Base-by-base conservation (phyloP, 1,284 basidiomycete species). In the Sporisorium reilianum region DNA sequence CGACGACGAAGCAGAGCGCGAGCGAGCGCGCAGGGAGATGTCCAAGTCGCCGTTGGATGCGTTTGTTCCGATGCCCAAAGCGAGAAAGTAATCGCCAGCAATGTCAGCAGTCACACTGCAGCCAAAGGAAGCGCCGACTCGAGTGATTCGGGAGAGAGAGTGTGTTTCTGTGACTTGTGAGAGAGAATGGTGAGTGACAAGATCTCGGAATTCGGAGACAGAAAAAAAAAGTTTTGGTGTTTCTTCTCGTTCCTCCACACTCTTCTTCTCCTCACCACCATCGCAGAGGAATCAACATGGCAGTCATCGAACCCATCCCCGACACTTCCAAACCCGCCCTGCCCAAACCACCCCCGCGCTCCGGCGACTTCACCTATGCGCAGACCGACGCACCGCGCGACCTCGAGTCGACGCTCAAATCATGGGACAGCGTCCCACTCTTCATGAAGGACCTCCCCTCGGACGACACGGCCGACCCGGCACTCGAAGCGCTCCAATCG, bases 361-460 rank as follows among this genome's bases (percentile, higher is more conserved):
- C 48, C 4, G 56, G 56, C 11, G 61, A 62, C 26, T 73, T 73
- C 22, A 49, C 40, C 40, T 73, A 73, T 30, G 64, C 48, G 0
- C 60, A 64, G 20, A 20, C 5, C 14, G 5, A 45, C 36, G 36
- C 55, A 14, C 67, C 67, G 6, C 66, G 72, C 40, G 38, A 69
- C n/a, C 52, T 75, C 22, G 66, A 69, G 16, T 16, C 28, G 14
- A 75, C 72, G 20, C 60, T 75, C 16, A 53, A 55, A 32, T 67
- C 67, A 11, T 78, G 82, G 57, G 82, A 84, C 49, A 63, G 75
- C 11, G 71, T 87, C 5, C 96, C 97, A 4, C 87, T 99, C 36
- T 99, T 99, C 86, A 98, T 98, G 95, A 91, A 90, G 76, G 89
- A 91, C 40, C 88, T 97, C 22, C 94, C 95, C 0, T 55, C 41